phyloP scores from a whole-genome alignment of 169 alveolate genomes.

The Babesia ovata region DNA sequence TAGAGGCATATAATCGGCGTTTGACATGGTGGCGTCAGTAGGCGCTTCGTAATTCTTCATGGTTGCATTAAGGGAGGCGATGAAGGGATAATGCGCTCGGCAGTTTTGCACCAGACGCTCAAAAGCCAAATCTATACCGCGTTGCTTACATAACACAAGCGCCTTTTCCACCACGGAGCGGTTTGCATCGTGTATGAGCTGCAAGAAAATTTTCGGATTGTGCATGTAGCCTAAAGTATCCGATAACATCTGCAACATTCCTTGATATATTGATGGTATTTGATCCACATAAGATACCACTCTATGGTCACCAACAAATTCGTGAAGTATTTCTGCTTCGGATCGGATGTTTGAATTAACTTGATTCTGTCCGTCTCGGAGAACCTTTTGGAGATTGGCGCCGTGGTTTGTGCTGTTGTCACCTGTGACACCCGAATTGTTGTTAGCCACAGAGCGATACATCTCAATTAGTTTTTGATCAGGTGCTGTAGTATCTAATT shows the following conservation, averaged over 20 bases:
- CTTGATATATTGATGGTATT: background rate
- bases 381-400: too few relatives aligned
- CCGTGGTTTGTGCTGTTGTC: too few relatives aligned
- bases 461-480: too few relatives aligned
- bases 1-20: background rate
- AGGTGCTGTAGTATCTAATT: too few relatives aligned
- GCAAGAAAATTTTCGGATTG: background rate
- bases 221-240: background rate
- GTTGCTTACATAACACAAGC: background rate
- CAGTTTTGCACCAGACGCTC: background rate
- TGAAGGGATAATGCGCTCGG: constrained; percentile 5
- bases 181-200: constrained; percentile 7
- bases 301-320: too few relatives aligned
- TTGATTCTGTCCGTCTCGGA: too few relatives aligned
- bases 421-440: too few relatives aligned
- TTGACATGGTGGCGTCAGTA: background rate
- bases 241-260: constrained; percentile 11
- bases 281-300: constrained; percentile 1
- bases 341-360: too few relatives aligned
- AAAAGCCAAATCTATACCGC: too few relatives aligned
- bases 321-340: too few relatives aligned
- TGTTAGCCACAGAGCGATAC: too few relatives aligned
- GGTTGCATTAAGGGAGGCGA: background rate
- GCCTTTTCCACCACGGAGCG: background rate
- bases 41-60: background rate